Conservation (phyloP, 495 filamentous ascomycete species). For the Penicillium paxilli region DNA sequence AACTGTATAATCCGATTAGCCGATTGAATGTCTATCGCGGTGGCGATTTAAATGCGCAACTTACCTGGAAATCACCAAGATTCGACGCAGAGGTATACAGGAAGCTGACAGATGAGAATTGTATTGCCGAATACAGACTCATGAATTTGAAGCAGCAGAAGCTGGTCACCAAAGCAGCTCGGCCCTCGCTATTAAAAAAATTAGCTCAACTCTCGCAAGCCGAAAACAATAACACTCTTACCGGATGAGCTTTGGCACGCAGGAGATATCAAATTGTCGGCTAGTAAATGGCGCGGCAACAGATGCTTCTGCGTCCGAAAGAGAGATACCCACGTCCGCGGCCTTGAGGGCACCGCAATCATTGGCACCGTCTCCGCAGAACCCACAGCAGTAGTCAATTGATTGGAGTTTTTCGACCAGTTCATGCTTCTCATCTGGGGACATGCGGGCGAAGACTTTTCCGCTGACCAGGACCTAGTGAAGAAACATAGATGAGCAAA, state of each 20-base stretch:
- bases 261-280: slow-evolving; percentile 92
- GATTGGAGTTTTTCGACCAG: slow-evolving; percentile 96
- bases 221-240: slow-evolving; percentile 29
- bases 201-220: background rate
- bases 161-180: slow-evolving; percentile 92
- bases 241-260: slow-evolving; percentile 90
- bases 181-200: slow-evolving; percentile 66
- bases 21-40: background rate
- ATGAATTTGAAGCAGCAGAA: slow-evolving; percentile 99
- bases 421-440: slow-evolving; percentile 98
- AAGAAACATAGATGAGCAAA: background rate
- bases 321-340: slow-evolving; percentile 96
- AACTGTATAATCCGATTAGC: slow-evolving; percentile 53
- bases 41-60: slow-evolving; percentile 4
- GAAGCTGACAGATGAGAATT: slow-evolving; percentile 98
- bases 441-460: slow-evolving; percentile 98
- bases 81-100: slow-evolving; percentile 95
- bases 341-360: slow-evolving; percentile 98
- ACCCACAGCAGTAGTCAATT: slow-evolving; percentile 92
- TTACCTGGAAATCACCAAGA: slow-evolving; percentile 90
- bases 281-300: slow-evolving; percentile 98
- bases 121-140: slow-evolving; percentile 97
- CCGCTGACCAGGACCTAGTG: slow-evolving; percentile 80
- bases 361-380: slow-evolving; percentile 98
- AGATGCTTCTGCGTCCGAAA: slow-evolving; percentile 97